These are phyloP conservation scores for Chalara sp. DNA, from an alignment of 2,329 filamentous ascomycete species.

Conservation along the genomic window DNA sequence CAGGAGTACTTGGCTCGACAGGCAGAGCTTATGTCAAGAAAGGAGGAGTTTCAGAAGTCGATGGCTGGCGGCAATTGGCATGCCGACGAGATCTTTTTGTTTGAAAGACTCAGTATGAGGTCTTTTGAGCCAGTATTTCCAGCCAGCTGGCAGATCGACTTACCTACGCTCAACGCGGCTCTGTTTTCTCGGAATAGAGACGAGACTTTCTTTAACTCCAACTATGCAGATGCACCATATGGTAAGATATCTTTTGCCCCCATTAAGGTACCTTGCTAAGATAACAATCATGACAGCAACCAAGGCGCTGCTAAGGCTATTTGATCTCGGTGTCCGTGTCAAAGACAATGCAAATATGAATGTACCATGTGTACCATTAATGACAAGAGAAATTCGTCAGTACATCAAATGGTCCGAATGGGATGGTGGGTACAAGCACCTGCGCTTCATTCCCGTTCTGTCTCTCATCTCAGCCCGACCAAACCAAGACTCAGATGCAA, in stretches of 20 bases:
- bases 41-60: slow-evolving; percentile 18
- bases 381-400: slow-evolving; percentile 21
- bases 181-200: slow-evolving; percentile 20
- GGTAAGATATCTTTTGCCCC: not conserved
- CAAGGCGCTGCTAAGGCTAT: slow-evolving; percentile 21
- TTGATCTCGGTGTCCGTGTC: slow-evolving; percentile 20
- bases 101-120: slow-evolving; percentile 23
- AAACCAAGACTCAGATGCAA: slow-evolving; percentile 11
- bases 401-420: slow-evolving; percentile 28
- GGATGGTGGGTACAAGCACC: slow-evolving; percentile 25
- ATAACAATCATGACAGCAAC: slow-evolving; percentile 15
- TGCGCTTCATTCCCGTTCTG: slow-evolving; percentile 24
- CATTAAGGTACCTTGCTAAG: not conserved
- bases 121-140: slow-evolving; percentile 26
- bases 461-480: slow-evolving; percentile 14
- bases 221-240: slow-evolving; percentile 7
- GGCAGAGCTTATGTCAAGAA: slow-evolving; percentile 16
- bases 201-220: slow-evolving; percentile 22
- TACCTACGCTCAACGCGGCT: slow-evolving; percentile 22
- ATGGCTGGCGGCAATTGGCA: slow-evolving; percentile 23
- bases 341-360: slow-evolving; percentile 12
- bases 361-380: slow-evolving; percentile 18
- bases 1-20: slow-evolving; percentile 24
- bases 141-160: slow-evolving; percentile 21
- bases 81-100: slow-evolving; percentile 22